A percentile compares a stretch with the other conserved stretches of the same genome.
phyloP scores from a whole-genome alignment of 495 filamentous ascomycete species.

The Lasiosphaeris hirsuta region DNA sequence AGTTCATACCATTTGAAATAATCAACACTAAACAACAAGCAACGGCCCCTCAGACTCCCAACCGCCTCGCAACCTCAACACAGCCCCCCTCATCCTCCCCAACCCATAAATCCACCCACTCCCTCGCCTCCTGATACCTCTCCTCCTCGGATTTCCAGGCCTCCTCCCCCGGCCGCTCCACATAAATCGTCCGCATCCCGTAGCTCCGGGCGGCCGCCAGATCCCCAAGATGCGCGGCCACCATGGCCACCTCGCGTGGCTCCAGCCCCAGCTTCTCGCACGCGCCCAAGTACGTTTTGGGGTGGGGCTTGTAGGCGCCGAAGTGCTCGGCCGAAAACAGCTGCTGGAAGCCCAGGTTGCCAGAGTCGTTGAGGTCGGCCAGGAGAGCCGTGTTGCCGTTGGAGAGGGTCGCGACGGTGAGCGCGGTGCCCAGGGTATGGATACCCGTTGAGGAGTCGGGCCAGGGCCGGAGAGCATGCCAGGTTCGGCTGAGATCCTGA shows the following conservation, averaged over 20 bases:
- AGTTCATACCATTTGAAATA: neutral
- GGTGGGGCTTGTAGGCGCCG: slow-evolving; percentile 72
- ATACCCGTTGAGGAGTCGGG: slow-evolving; percentile 59
- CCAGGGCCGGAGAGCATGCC: slow-evolving; percentile 73
- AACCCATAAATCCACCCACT: slow-evolving; percentile 66
- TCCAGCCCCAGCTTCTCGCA: slow-evolving; percentile 54
- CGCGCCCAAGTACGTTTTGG: slow-evolving; percentile 65
- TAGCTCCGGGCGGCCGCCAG: slow-evolving; percentile 60
- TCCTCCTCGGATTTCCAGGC: slow-evolving; percentile 50
- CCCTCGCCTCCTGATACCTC: slow-evolving; percentile 49
- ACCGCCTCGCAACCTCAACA: slow-evolving; percentile 49
- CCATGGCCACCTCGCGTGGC: slow-evolving; percentile 65
- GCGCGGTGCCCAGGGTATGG: slow-evolving; percentile 48
- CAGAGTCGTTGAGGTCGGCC: slow-evolving; percentile 57
- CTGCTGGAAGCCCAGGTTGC: slow-evolving; percentile 56
- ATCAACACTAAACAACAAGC: neutral
- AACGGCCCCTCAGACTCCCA: slow-evolving; percentile 21
- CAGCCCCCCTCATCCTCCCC: slow-evolving; percentile 48
- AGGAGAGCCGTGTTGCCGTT: slow-evolving; percentile 71
- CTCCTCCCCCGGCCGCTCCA: slow-evolving; percentile 68
- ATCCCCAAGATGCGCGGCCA: slow-evolving; percentile 73
- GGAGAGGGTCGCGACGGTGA: slow-evolving; percentile 62
- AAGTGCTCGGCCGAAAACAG: slow-evolving; percentile 67
- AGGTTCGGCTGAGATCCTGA: slow-evolving; percentile 54
- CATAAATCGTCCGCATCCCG: slow-evolving; percentile 70